Evolutionary conservation across 148 eudicot species (phyloP).

Genomic region (Rhododendron ovatum): DNA sequence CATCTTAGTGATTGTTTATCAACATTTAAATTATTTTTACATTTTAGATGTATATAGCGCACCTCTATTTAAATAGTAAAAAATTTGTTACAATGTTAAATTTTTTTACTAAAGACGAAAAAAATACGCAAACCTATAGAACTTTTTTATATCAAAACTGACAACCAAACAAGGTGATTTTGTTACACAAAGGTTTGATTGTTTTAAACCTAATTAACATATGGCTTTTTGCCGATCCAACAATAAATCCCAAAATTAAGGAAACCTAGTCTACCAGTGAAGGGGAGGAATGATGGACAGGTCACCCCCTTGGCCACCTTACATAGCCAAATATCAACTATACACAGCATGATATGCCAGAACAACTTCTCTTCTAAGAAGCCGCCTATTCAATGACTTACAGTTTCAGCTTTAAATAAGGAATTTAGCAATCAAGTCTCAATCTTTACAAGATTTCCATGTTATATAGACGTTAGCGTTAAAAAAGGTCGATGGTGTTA

Average conservation of each 20-base stretch:
- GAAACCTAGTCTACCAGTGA: neutral
- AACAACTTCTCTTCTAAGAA: neutral
- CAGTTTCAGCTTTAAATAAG: neutral
- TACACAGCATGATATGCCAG: neutral
- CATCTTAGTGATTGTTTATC: no score
- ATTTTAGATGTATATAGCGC: no score
- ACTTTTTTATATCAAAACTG: no score
- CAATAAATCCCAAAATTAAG: neutral
- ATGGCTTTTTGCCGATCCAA: neutral
- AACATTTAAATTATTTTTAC: no score
- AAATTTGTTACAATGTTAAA: no score
- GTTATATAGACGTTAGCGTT: neutral
- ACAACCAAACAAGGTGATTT: no score
- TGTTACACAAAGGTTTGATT: neutral
- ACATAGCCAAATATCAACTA: neutral
- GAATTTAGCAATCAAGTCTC: neutral
- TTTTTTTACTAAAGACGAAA: no score
- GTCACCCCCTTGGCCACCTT: neutral
- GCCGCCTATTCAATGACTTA: neutral
- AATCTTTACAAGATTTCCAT: neutral
- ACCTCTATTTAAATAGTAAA: no score
- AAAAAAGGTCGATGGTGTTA: neutral
- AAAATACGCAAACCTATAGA: no score
- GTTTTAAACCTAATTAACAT: neutral
- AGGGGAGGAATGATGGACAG: neutral